Base-by-base conservation (phyloP, 192 early-diverging fungal species). In the Haplosporangium gracile region DNA sequence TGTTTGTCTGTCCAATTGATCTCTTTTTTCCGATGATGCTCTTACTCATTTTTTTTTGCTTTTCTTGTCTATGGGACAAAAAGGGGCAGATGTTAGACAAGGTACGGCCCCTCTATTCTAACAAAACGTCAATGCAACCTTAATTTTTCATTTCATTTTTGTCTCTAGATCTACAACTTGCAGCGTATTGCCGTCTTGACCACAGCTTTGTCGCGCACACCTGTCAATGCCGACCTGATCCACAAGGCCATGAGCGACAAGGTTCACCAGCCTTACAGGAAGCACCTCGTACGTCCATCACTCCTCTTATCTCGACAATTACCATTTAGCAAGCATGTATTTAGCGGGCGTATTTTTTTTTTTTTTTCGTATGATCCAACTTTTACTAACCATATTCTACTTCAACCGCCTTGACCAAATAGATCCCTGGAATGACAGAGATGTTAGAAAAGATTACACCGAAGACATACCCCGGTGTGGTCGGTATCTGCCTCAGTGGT, bases 211-310 rank as follows among this genome's bases (percentile, higher is more conserved):
- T 94, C 93, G 63, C 89, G 88, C 38, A 91, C 94, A 38, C 91
- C 93, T 8, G 95, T 94, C 40, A 91, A 96, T 81, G 91, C 97
- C 5, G 92, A 93, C 82, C 78, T 97, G 43, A 95, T 99, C 81
- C 94, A 91, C 83, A 95, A 96, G 74, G 96, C 97, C 9, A 99
- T 99, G 98, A 94, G 94, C 77, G 99, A 99, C 90, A 93, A 93
- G 82, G 89, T 99, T n/a, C 99, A 99, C 88, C 99, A 99, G 89
- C 95, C 95, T 9, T 98, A 99, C 89, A 91, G 99, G 47, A 95
- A 95, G 81, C 94, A 96, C 84, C 90, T 99, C 86, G 95, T 99
- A 87, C 72, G 78, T 77, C 38, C 42, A 65, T 57, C 1, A 9
- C 1, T 24, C 16, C n/a, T 16, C n/a, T 34, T 75, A 3, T 24